phyloP scores from a whole-genome alignment of 352 stramenopile genomes.

The Peronosclerospora sorghi region DNA sequence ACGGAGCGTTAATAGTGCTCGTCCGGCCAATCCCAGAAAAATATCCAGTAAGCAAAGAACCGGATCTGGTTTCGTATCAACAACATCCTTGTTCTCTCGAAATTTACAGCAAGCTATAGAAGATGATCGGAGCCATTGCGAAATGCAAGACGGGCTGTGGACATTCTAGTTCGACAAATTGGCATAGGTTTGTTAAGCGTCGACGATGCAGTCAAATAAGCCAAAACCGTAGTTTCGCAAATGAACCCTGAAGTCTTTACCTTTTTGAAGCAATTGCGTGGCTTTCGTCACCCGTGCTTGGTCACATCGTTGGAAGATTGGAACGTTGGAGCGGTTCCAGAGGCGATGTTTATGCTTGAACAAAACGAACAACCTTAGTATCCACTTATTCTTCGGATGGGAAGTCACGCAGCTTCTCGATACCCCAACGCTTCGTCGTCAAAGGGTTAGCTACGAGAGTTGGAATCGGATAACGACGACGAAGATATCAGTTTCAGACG shows the following conservation, averaged over 20 bases:
- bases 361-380: constrained; percentile 47
- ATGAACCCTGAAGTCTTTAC: constrained; percentile 55
- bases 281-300: constrained; percentile 47
- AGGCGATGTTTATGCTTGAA: constrained; percentile 49
- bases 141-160: constrained; percentile 46
- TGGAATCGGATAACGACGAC: constrained; percentile 3
- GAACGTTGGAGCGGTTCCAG: constrained; percentile 51
- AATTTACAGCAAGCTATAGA: constrained; percentile 1
- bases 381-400: constrained; percentile 53
- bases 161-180: constrained; percentile 46
- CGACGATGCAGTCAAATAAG: constrained; percentile 47
- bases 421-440: constrained; percentile 25
- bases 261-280: constrained; percentile 57
- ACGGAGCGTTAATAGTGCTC: background rate
- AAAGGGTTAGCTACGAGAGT: background rate
- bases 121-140: constrained; percentile 15
- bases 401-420: constrained; percentile 54
- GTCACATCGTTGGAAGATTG: constrained; percentile 63
- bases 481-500: constrained; percentile 8
- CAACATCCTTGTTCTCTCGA: constrained; percentile 1
- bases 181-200: constrained; percentile 36
- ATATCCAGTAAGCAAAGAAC: constrained; percentile 19
- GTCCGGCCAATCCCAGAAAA: constrained; percentile 1
- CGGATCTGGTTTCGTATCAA: background rate
- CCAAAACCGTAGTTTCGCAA: constrained; percentile 36